A percentile compares a stretch with the other conserved stretches of the same genome.
These are phyloP conservation scores for Steccherinum ochraceum DNA, from an alignment of 768 basidiomycete species.

Conservation along the genomic window DNA sequence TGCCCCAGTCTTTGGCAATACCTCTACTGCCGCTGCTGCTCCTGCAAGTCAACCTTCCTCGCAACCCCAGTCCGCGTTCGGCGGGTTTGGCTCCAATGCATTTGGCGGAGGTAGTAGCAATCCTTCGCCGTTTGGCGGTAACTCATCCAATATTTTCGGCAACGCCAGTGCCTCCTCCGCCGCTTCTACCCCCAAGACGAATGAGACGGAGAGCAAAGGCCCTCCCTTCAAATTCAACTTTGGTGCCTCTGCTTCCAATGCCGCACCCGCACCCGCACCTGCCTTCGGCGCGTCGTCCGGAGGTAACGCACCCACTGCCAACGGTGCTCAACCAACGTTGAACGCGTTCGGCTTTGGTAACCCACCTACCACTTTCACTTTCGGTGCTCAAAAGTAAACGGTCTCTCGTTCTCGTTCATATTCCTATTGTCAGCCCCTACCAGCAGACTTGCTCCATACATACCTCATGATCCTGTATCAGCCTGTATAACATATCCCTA, in stretches of 20 bases:
- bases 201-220: neutral
- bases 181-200: neutral
- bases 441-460: neutral
- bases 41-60: slow-evolving; percentile 1
- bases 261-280: neutral
- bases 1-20: neutral
- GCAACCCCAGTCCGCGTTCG: neutral
- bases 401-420: neutral
- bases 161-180: neutral
- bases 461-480: neutral
- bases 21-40: neutral
- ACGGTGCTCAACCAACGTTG: slow-evolving; percentile 1
- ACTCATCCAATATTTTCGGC: neutral
- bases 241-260: neutral
- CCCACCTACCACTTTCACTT: slow-evolving; percentile 3
- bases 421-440: no score
- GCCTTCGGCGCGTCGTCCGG: slow-evolving; percentile 8
- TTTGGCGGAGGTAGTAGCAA: slow-evolving; percentile 1
- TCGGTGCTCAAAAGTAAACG: slow-evolving; percentile 12
- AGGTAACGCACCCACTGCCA: slow-evolving; percentile 1
- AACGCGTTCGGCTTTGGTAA: slow-evolving; percentile 9
- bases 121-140: neutral
- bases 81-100: neutral
- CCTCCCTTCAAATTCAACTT: slow-evolving; percentile 1
- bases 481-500: neutral